Evolutionary conservation across 2,329 filamentous ascomycete genomes (phyloP), one percentile per base, ranked within the genome.

Genomic region (Claviceps citrina): DNA sequence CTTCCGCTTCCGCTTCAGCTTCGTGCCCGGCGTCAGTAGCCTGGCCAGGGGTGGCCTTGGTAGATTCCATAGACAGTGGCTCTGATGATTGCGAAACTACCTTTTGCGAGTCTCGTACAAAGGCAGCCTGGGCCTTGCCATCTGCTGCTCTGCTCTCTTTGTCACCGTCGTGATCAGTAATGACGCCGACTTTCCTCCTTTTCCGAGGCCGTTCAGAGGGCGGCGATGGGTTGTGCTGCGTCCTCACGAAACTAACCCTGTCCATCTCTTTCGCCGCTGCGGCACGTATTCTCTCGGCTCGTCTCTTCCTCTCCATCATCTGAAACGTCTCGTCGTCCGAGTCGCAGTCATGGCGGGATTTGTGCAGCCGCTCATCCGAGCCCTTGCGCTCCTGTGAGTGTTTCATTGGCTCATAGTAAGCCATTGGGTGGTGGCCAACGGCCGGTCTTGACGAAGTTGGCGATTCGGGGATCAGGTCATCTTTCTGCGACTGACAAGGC

Each of bases 341-440:
- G 20, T 63, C 59, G 10, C 59, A 57, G 1, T 57, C 57, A 0
- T 50, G 51, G 4, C 46, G 46, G 2, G 50, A 47, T n/a, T 57
- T 48, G 0, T 43, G 27, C 9, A 44, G 36, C 3, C 51, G 55
- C 3, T 51, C 50, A 15, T 43, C 48, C 2, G 32, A 39, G 1
- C 44, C 44, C 35, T 59, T 60, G 25, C 63, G 56, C 46, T 66
- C 59, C 36, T 70, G 67, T 0, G 67, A 70, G 36, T 62, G 56
- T 32, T 57, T 55, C 63, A 67, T 64, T 1, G 62, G 60, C 44
- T 66, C 65, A 41, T 70, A 70, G 16, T 61, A 55, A 4, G 53
- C 53, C 32, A 62, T 56, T 0, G 63, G 65, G n/a, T 54, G 53
- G 16, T 46, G 52, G 3, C 41, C 46, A 8, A 44, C 45, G 2